phyloP scores from a whole-genome alignment of 2,329 filamentous ascomycete species.

The Penicillium psychrosexuale region DNA sequence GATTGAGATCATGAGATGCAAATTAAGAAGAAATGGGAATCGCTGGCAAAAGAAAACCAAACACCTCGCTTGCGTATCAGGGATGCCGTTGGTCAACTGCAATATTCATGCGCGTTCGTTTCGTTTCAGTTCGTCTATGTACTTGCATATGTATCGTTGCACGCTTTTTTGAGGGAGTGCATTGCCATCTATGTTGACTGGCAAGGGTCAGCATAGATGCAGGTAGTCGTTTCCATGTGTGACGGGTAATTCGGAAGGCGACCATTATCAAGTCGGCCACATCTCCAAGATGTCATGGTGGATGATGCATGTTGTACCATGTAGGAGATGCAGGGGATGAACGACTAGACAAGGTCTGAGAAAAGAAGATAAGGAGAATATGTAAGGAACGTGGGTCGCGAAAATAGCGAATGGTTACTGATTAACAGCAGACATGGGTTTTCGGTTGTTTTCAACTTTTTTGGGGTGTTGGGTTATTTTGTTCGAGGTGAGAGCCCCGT shows the following conservation, averaged over 20 bases:
- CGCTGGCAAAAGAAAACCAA: slow-evolving; percentile 23
- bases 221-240: slow-evolving; percentile 9
- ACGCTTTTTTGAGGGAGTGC: slow-evolving; percentile 15
- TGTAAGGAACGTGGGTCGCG: slow-evolving; percentile 19
- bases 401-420: slow-evolving; percentile 2
- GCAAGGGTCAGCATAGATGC: slow-evolving; percentile 1
- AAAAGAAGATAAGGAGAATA: slow-evolving; percentile 13
- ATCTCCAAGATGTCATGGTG: background rate
- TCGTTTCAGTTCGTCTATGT: slow-evolving; percentile 29
- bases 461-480: background rate
- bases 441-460: background rate
- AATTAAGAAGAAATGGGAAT: slow-evolving; percentile 11
- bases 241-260: slow-evolving; percentile 19
- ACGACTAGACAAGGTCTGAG: slow-evolving; percentile 9
- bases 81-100: slow-evolving; percentile 21
- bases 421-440: slow-evolving; percentile 1
- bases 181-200: slow-evolving; percentile 4
- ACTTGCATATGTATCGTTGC: slow-evolving; percentile 25
- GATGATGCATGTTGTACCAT: background rate
- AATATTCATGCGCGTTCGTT: slow-evolving; percentile 25
- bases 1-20: slow-evolving; percentile 10
- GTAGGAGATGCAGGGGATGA: slow-evolving; percentile 1
- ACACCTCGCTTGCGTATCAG: slow-evolving; percentile 26
- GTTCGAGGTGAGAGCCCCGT: background rate
- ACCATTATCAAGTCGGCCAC: slow-evolving; percentile 6